Evolutionary conservation across 805 yeast genomes (phyloP), one percentile per base, ranked within the genome.

Genomic region (Saccharomycopsis fermentans): DNA sequence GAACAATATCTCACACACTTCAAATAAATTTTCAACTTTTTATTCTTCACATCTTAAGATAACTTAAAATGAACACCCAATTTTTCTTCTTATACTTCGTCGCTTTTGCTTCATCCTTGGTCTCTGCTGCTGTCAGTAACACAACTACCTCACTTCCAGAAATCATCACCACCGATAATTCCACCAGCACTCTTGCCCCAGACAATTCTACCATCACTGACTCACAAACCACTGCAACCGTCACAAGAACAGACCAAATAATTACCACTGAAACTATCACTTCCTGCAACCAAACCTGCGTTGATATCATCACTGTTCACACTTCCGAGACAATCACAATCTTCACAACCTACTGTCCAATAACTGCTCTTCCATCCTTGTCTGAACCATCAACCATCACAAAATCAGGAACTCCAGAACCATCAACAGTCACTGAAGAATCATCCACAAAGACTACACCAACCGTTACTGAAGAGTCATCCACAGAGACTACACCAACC

Each of bases 271-370:
- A 39, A 2, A 58, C 60, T 12, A 58, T 58, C 12, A 58, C 60
- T 32, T 54, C 57, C 26, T 58, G 60, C 34, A 6, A 35, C 17
- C 52, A 47, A 4, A 16, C 21, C 21, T 58, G 60, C 48, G 54
- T 40, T 19, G 54, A 54, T 12, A 50, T 58, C 29, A 39, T 43
- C 21, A 58, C 60, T 14, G 56, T 54, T 6, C 29, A 37, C 39
- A 54, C 52, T 19, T 32, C 51, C 3, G 34, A 32, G 21, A 29
- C 37, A 26, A 36, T 52, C 19, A 58, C 60, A 57, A 34, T 53
- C 48, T 57, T 55, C 34, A 57, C 59, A n/a, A 57, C 55, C n/a
- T 36, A 34, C n/a, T 57, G 59, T 43, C 55, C 54, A 21, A 34
- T 53, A 19, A 53, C 40, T 26, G 55, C 35, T n/a, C 37, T 53